These are phyloP conservation scores for Rhodocollybia butyracea DNA, from an alignment of 768 basidiomycete species.

Conservation along the genomic window DNA sequence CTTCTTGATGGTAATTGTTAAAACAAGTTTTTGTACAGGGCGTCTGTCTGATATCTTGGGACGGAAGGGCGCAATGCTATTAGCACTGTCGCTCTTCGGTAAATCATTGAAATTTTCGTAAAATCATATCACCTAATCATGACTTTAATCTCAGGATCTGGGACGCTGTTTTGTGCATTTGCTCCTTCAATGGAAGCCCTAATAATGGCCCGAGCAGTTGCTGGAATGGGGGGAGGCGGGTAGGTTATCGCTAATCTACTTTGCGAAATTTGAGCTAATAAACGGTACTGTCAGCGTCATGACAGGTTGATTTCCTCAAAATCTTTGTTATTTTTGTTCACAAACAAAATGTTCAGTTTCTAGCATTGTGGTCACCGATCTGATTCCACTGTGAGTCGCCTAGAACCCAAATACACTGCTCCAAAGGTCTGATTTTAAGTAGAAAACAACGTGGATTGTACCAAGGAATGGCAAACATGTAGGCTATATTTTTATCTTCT, in stretches of 20 bases:
- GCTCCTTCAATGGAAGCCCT: conserved; percentile 84
- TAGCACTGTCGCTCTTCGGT: conserved; percentile 85
- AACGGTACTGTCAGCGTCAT: conserved; percentile 55
- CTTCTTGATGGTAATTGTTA: not conserved
- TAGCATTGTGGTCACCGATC: conserved; percentile 81
- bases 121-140: not conserved
- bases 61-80: conserved; percentile 82
- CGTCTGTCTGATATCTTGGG: conserved; percentile 83
- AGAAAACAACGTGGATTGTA: conserved; percentile 87
- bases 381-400: conserved; percentile 76
- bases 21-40: conserved; percentile 42
- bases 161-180: conserved; percentile 83
- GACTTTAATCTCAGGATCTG: conserved; percentile 50
- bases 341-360: conserved; percentile 51
- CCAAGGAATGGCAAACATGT: conserved; percentile 91
- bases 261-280: conserved; percentile 16
- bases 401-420: not conserved
- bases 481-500: conserved; percentile 21
- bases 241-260: conserved; percentile 37
- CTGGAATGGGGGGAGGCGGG: conserved; percentile 93
- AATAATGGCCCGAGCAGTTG: conserved; percentile 78
- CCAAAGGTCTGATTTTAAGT: conserved; percentile 3
- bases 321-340: conserved; percentile 14
- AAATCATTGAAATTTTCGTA: conserved; percentile 16
- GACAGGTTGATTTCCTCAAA: conserved; percentile 55